Evolutionary conservation across 345 rosid species (phyloP).

Genomic region (Dipteronia dyeriana): DNA sequence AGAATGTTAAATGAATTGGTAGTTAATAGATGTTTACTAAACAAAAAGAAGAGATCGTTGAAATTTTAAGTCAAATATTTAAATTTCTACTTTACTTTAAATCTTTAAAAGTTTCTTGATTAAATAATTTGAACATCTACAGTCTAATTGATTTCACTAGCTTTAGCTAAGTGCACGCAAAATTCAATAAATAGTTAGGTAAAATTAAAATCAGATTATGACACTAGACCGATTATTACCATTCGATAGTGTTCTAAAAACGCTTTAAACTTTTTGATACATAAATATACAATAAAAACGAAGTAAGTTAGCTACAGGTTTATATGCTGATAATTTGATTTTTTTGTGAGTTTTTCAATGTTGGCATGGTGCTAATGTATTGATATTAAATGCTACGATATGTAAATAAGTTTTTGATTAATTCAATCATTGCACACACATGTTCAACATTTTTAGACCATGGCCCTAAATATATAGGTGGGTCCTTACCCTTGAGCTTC

Average conservation of each 20-base stretch:
- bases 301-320: too few species aligned
- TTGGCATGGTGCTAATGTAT: neutral
- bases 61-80: too few species aligned
- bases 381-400: neutral
- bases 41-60: too few species aligned
- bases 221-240: neutral
- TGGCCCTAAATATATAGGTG: too few species aligned
- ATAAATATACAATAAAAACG: too few species aligned
- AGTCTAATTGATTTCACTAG: neutral
- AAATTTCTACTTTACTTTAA: too few species aligned
- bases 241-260: neutral
- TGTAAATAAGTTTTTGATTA: neutral
- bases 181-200: neutral
- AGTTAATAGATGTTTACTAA: too few species aligned
- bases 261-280: too few species aligned
- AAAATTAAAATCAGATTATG: neutral
- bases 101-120: neutral
- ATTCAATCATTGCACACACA: conserved; percentile 10
- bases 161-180: neutral
- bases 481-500: neutral
- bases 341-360: neutral
- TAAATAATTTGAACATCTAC: neutral
- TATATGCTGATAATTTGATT: too few species aligned
- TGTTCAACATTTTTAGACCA: neutral
- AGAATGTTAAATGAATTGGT: too few species aligned